Percentiles rank a stretch among this genome's conserved stretches.
These are phyloP conservation scores for Dipteronia sinensis DNA, from an alignment of 345 rosid genomes.

Conservation along the genomic window DNA sequence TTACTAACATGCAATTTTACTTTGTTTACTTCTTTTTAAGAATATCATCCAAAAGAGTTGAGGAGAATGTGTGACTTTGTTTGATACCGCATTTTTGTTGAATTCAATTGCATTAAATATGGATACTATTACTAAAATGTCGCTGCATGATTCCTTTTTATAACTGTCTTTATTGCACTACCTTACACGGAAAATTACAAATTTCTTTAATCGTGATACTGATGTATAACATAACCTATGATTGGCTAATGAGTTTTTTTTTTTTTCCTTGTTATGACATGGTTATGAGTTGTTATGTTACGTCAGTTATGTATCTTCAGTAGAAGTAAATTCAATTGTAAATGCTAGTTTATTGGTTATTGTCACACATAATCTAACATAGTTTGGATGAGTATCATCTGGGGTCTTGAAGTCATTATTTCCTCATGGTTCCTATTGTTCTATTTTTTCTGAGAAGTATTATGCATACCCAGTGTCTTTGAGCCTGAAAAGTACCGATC, in stretches of 20 bases:
- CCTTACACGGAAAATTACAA: neutral
- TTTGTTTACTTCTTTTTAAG: slow-evolving; percentile 10
- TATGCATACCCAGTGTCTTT: neutral
- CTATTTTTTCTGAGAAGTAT: neutral
- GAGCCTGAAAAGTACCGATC: neutral
- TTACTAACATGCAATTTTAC: slow-evolving; percentile 15
- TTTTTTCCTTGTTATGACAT: neutral
- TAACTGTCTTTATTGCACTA: neutral
- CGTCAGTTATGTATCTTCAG: neutral
- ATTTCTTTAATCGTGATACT: too few relatives aligned
- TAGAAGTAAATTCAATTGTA: neutral
- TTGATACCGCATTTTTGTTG: neutral
- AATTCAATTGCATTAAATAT: neutral
- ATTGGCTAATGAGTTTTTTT: neutral
- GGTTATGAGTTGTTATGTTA: neutral
- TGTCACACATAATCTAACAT: neutral
- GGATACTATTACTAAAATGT: neutral
- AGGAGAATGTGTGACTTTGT: neutral
- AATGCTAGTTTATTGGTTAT: neutral
- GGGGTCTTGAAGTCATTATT: neutral
- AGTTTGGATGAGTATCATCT: neutral
- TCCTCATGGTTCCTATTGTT: neutral
- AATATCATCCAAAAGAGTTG: slow-evolving; percentile 12
- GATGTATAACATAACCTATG: neutral
- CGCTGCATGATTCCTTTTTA: neutral